Evolutionary conservation across 108 stramenopile species (phyloP).

Genomic region (Nitzschia inconspicua): DNA sequence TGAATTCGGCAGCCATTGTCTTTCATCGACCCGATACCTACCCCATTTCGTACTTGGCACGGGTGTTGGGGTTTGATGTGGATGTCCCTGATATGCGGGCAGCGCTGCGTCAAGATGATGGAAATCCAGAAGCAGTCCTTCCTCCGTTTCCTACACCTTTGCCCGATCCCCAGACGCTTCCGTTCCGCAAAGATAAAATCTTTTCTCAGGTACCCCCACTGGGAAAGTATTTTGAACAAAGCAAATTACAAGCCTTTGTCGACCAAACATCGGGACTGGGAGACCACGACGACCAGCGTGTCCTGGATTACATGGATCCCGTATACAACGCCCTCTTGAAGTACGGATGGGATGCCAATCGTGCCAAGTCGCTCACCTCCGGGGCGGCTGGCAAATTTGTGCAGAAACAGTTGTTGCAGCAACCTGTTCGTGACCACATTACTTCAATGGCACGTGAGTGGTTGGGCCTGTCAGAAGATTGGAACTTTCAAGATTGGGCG

Average conservation of each 20-base stretch:
- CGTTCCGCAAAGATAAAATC: constrained; percentile 10
- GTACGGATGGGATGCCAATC: constrained; percentile 7
- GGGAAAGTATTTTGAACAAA: neutral
- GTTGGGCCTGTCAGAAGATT: neutral
- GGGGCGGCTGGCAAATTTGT: neutral
- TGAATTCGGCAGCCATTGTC: constrained; percentile 40
- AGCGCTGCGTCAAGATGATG: neutral
- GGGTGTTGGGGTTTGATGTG: constrained; percentile 70
- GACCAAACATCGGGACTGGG: too few species aligned
- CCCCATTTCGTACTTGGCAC: constrained; percentile 60
- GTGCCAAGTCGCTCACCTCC: neutral
- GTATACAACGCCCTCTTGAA: constrained; percentile 21
- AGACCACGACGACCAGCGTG: constrained; percentile 8
- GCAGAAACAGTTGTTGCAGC: neutral
- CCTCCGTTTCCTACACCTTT: constrained; percentile 16
- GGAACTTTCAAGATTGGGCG: constrained; percentile 28
- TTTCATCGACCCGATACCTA: constrained; percentile 69
- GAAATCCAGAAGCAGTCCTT: neutral
- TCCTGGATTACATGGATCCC: constrained; percentile 31
- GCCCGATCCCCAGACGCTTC: constrained; percentile 17
- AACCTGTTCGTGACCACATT: neutral
- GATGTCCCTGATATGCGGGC: constrained; percentile 15
- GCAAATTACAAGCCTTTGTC: neutral
- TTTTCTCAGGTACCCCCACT: constrained; percentile 17
- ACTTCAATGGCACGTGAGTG: constrained; percentile 5